Evolutionary conservation across 768 basidiomycete genomes (phyloP).

Genomic region (Tricholoma saponaceum): DNA sequence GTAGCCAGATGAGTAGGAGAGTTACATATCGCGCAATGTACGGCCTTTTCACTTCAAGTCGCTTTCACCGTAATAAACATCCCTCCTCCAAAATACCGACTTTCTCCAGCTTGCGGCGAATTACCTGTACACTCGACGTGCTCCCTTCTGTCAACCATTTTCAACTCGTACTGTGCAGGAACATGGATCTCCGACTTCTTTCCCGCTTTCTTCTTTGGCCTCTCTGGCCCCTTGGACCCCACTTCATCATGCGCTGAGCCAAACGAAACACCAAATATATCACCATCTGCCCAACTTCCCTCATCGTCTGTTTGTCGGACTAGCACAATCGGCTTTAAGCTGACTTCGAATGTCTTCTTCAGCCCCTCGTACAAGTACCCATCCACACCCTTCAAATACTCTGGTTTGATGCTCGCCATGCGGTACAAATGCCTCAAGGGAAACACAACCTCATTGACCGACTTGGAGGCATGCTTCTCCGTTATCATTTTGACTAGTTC

Average conservation of each 20-base stretch:
- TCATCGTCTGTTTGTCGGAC: not conserved
- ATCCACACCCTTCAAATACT: constrained; percentile 16
- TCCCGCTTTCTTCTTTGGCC: not conserved
- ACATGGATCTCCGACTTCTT: not conserved
- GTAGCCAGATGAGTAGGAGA: too few species aligned
- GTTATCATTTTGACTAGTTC: not conserved
- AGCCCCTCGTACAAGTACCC: constrained; percentile 10
- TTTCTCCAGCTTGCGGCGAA: not conserved
- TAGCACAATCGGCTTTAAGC: not conserved
- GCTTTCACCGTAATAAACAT: not conserved
- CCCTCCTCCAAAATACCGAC: not conserved
- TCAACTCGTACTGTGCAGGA: not conserved
- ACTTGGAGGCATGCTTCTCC: not conserved
- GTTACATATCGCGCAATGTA: too few species aligned
- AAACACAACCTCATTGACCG: constrained; percentile 7
- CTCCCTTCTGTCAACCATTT: not conserved
- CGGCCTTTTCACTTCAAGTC: too few species aligned
- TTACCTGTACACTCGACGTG: not conserved
- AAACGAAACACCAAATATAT: not conserved
- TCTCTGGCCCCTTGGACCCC: not conserved
- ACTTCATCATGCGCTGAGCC: not conserved
- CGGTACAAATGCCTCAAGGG: constrained; percentile 14
- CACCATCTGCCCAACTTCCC: not conserved
- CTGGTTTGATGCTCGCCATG: constrained; percentile 8
- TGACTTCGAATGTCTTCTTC: not conserved